Evolutionary conservation across 306 rosid species (phyloP), one percentile per base, ranked within the genome.

Genomic region (Prunus armeniaca): DNA sequence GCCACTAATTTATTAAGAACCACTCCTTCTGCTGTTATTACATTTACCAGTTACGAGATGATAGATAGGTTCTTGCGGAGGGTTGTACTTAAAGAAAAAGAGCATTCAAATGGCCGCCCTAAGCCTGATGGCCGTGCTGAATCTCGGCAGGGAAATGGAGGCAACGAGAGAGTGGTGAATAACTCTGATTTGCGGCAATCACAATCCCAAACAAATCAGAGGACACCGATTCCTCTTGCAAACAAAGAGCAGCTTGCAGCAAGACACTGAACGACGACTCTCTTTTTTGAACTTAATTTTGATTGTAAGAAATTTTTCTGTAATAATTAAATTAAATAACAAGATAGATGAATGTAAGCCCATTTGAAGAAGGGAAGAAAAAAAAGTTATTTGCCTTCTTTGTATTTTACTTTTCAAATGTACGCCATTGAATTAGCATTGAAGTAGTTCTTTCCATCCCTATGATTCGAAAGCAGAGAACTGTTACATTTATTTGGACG

Each of bases 31-130:
- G 99, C 99, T 3, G 95, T 95, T 62, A 92, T 95, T 80, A 92
- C 97, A 6, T 90, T 95, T 83, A 92, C 99, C 41, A 90, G 93
- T 83, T 95, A 90, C 32, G 99, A 95, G 84, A 92, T 95, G 96
- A 89, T 92, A 77, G 85, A 84, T 76, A 77, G 97, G 78, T 90
- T 90, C 82, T 81, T 95, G 86, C 82, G 52, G 54, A 79, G 76
- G 65, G 76, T 72, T 63, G 22, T 90, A 13, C 83, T 84, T 54
- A 45, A 72, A 20, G 85, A 81, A 66, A 79, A 68, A 32, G 82
- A 85, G 54, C 78, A 77, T 77, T 81, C 87, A 9, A 74, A 80
- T 68, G 78, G 67, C 20, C 20, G 8, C 75, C 75, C 68, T 17
- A 76, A 78, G 79, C 49, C 88, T n/a, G 78, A 67, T 61, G 83